Percentiles rank a stretch among this genome's conserved stretches.
These are phyloP conservation scores for Phaeosphaeriaceae sp. DNA, from an alignment of 2,329 filamentous ascomycete genomes.

Conservation along the genomic window DNA sequence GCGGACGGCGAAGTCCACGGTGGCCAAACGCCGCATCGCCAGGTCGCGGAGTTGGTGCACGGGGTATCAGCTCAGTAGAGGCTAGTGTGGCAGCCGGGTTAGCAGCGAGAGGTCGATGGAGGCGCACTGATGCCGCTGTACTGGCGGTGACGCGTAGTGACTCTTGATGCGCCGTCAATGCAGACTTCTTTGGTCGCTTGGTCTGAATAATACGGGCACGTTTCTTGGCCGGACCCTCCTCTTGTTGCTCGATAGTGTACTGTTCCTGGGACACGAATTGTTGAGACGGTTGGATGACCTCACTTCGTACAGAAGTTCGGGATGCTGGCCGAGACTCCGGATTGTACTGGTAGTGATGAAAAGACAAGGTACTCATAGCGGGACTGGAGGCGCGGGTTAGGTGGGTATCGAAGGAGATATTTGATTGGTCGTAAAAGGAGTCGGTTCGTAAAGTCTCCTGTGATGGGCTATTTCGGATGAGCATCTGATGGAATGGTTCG, in stretches of 20 bases:
- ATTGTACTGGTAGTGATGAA: slow-evolving; percentile 37
- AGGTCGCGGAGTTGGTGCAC: slow-evolving; percentile 79
- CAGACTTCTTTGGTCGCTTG: slow-evolving; percentile 72
- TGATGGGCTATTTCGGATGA: slow-evolving; percentile 39
- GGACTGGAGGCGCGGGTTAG: slow-evolving; percentile 54
- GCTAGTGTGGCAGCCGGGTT: slow-evolving; percentile 55
- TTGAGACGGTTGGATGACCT: slow-evolving; percentile 26
- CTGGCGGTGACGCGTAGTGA: slow-evolving; percentile 90
- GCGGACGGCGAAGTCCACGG: slow-evolving; percentile 39
- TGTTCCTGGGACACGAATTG: slow-evolving; percentile 26
- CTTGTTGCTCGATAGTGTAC: slow-evolving; percentile 37
- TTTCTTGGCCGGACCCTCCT: slow-evolving; percentile 71
- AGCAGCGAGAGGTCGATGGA: slow-evolving; percentile 74
- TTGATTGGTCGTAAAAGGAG: slow-evolving; percentile 34
- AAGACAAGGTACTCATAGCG: slow-evolving; percentile 51
- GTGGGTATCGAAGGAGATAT: slow-evolving; percentile 34
- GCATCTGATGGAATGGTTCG: slow-evolving; percentile 47
- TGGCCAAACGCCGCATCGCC: slow-evolving; percentile 46
- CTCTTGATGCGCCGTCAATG: slow-evolving; percentile 75
- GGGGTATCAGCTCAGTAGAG: slow-evolving; percentile 74
- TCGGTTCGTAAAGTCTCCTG: slow-evolving; percentile 34
- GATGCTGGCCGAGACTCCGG: slow-evolving; percentile 48
- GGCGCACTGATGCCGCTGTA: slow-evolving; percentile 84
- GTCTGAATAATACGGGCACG: slow-evolving; percentile 78
- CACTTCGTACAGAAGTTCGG: slow-evolving; percentile 46